Conservation (phyloP, 257 asterid genomes). For the Sherardia arvensis region DNA sequence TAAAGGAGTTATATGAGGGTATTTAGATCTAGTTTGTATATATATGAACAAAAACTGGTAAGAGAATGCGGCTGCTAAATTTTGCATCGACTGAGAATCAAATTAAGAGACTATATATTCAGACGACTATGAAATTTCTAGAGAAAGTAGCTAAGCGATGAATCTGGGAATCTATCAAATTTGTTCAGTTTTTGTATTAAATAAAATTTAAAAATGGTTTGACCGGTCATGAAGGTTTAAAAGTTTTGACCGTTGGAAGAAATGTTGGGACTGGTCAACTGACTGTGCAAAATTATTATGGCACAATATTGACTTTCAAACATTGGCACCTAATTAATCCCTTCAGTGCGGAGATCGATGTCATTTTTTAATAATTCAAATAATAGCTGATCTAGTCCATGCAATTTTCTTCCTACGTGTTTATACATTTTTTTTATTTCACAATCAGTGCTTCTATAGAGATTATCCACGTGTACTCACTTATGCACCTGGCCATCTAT, state of each 20-base stretch:
- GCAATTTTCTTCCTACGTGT: neutral
- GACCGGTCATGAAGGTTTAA: neutral
- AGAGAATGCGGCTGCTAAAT: constrained; percentile 30
- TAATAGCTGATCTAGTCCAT: neutral
- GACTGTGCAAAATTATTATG: neutral
- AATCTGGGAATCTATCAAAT: neutral
- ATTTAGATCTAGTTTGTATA: neutral
- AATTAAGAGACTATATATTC: constrained; percentile 12
- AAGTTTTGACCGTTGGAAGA: neutral
- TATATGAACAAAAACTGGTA: constrained; percentile 15
- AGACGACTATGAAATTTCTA: constrained; percentile 3
- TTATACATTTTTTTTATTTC: too few relatives aligned
- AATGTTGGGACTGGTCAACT: neutral
- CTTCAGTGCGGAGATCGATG: neutral
- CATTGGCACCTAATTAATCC: neutral
- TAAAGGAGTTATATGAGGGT: neutral
- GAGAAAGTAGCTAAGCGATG: neutral
- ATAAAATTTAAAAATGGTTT: neutral
- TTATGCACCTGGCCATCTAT: too few relatives aligned
- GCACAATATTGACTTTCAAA: neutral
- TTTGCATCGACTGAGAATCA: constrained; percentile 19
- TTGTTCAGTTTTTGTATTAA: neutral
- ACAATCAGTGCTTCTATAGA: too few relatives aligned
- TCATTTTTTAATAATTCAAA: neutral
- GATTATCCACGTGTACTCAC: too few relatives aligned